Base-by-base conservation (phyloP, 768 basidiomycete species). In the Agrocybe praecox region DNA sequence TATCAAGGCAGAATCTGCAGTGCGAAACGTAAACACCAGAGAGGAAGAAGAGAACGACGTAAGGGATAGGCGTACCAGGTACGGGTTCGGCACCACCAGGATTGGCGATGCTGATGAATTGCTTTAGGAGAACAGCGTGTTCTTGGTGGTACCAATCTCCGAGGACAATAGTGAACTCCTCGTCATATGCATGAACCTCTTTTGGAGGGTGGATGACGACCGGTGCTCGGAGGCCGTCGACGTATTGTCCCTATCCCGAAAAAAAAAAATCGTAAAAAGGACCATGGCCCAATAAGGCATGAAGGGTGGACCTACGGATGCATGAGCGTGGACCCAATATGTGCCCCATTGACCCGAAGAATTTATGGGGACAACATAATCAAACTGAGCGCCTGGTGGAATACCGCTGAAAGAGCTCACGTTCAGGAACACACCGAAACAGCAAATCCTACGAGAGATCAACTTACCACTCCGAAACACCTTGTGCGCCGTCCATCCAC, bases 101-200 rank as follows among this genome's bases (percentile, higher is more conserved):
- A 69, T 96, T 90, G 8, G 80, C 74, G 42, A 85, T 78, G 66
- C 71, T 88, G 67, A 94, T 73, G 71, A 93, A 96, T 32, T 82
- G 69, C 22, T 85, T 69, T 50, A 91, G 49, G 32, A 96, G 81
- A 9, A 71, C 76, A 1, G 72, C 46, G 57, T 94, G 90, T 68
- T 92, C 78, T 6, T 86, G 69, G 67, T 97, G 94, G 67, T 98
- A 98, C 96, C 96, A 98, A 69, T 98, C 96, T 6, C 86, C 83
- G 1, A 98, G 76, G 56, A 94, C 67, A 61, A 98, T 76, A 18
- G 91, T 96, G 74, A 85, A 95, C 62, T 98, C 96, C 23, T 89
- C 92, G 70, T 98, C 95, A 70, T 97, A 98, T 60, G 71, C 61
- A 69, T 93, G 82, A 18, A 75, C 79, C 71, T 90, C 89, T 52